Conservation (phyloP, 176 grass and related monocot species). For the Aegilops longissima region DNA sequence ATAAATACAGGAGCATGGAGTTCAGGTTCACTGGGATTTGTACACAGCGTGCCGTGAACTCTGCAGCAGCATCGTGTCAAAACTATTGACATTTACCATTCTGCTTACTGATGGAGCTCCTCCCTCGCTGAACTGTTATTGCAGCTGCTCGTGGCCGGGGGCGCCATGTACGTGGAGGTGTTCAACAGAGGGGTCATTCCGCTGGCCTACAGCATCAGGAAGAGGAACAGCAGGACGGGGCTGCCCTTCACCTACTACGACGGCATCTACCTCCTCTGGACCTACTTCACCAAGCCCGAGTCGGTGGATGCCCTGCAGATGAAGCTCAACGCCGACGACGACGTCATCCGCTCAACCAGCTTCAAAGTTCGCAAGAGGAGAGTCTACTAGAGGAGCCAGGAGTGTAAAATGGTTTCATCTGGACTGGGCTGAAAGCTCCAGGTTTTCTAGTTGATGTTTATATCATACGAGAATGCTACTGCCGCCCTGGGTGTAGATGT, state of each 20-base stretch:
- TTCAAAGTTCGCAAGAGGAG: slow-evolving; percentile 72
- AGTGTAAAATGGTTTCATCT: slow-evolving; percentile 4
- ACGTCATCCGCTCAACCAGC: slow-evolving; percentile 69
- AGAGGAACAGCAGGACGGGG: slow-evolving; percentile 77
- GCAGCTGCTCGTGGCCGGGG: slow-evolving; percentile 82
- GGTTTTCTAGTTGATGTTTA: slow-evolving; percentile 10
- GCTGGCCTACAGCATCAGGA: slow-evolving; percentile 82
- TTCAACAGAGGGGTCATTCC: slow-evolving; percentile 86
- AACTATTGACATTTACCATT: not conserved
- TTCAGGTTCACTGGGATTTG: not conserved
- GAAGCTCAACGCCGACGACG: slow-evolving; percentile 59
- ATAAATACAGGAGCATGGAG: not conserved
- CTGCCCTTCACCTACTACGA: slow-evolving; percentile 72
- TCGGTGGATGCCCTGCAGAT: slow-evolving; percentile 57
- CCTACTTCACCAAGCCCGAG: slow-evolving; percentile 91
- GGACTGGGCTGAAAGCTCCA: not conserved
- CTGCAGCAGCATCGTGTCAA: not conserved
- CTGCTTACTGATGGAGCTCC: not conserved
- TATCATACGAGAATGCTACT: slow-evolving; percentile 20
- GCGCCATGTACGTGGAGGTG: slow-evolving; percentile 90
- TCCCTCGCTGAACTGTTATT: not conserved
- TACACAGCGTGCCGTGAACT: not conserved
- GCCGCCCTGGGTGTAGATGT: not conserved
- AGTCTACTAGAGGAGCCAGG: not conserved
- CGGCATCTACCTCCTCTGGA: slow-evolving; percentile 86